phyloP scores from a whole-genome alignment of 148 eudicot species.

The Suaeda aralocaspica region DNA sequence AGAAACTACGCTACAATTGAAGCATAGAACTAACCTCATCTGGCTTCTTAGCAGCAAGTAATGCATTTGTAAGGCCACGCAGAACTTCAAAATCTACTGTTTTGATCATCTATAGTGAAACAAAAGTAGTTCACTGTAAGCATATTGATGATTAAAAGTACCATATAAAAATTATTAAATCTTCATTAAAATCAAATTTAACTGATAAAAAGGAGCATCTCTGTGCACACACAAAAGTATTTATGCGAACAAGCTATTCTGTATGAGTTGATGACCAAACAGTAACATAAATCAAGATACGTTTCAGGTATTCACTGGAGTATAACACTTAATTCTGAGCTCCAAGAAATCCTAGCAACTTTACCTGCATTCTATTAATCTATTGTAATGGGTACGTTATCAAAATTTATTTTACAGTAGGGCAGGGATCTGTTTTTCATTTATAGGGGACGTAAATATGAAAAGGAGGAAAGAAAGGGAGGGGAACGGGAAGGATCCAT shows the following conservation, averaged over 20 bases:
- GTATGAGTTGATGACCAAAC: not conserved
- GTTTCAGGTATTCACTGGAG: not conserved
- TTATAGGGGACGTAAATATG: not conserved
- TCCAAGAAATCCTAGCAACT: not conserved
- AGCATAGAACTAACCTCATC: constrained; percentile 61
- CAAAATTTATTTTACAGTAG: not conserved
- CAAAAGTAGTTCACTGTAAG: constrained; percentile 17
- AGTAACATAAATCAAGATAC: not conserved
- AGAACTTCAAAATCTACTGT: constrained; percentile 66
- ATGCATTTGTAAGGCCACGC: constrained; percentile 89
- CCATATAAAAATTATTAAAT: not conserved
- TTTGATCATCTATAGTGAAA: constrained; percentile 50
- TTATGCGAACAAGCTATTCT: not conserved
- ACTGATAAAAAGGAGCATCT: not conserved
- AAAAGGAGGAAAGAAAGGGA: not conserved
- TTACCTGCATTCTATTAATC: too few species aligned
- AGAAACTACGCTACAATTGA: not conserved
- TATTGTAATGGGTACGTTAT: not conserved
- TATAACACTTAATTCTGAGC: not conserved
- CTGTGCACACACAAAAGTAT: not conserved
- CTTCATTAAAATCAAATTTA: not conserved
- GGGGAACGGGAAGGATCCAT: not conserved
- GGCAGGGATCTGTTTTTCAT: not conserved
- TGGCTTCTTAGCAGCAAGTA: constrained; percentile 82
- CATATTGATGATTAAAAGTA: not conserved